Evolutionary conservation across 31 red algal genomes (phyloP).

Genomic region (Endocladia muricata): DNA sequence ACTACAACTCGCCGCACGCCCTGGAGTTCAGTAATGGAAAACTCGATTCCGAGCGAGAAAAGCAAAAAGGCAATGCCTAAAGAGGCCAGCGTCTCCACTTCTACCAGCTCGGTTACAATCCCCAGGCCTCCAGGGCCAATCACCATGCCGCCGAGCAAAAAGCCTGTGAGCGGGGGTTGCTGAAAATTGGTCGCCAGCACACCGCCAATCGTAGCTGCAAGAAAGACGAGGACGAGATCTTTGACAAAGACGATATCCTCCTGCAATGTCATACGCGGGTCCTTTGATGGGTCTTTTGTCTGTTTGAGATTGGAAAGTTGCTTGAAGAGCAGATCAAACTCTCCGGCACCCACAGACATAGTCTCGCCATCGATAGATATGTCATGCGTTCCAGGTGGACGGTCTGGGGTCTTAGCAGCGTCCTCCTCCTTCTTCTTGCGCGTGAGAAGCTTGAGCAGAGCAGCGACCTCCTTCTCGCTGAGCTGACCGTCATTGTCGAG

Average conservation of each 20-base stretch:
- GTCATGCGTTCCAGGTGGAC: constrained; percentile 62
- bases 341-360: constrained; percentile 65
- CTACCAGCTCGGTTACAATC: constrained; percentile 80
- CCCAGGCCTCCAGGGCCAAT: constrained; percentile 74
- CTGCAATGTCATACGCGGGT: constrained; percentile 86
- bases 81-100: constrained; percentile 83
- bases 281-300: constrained; percentile 85
- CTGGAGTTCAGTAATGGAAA: constrained; percentile 77
- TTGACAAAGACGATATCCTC: constrained; percentile 92
- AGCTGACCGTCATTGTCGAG: constrained; percentile 72
- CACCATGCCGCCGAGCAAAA: constrained; percentile 83
- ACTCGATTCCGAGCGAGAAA: constrained; percentile 86
- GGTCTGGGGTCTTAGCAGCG: constrained; percentile 17
- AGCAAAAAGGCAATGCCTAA: constrained; percentile 84
- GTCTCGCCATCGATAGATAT: constrained; percentile 84
- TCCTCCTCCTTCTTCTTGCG: constrained; percentile 59
- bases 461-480: constrained; percentile 80
- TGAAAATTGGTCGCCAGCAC: constrained; percentile 62
- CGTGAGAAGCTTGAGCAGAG: constrained; percentile 69
- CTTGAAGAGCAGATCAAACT: constrained; percentile 89
- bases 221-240: constrained; percentile 78
- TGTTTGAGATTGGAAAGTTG: constrained; percentile 87
- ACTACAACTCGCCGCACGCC: constrained; percentile 73
- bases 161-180: constrained; percentile 82
- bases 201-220: constrained; percentile 75